These are phyloP conservation scores for Aleurites moluccanus DNA, from an alignment of 441 rosid genomes.

Conservation along the genomic window DNA sequence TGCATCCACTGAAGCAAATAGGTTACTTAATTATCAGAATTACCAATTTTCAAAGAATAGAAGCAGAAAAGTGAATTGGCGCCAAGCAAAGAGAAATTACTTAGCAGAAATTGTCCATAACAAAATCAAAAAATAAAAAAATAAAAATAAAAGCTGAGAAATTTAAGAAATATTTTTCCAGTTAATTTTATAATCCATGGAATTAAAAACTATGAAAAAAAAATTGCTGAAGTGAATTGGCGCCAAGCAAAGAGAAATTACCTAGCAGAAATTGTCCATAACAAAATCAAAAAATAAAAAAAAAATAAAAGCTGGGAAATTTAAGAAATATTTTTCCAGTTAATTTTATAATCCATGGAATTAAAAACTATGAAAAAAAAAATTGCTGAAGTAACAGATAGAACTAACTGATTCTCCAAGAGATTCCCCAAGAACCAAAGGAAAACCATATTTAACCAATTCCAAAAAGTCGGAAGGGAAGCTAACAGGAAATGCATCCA, in stretches of 20 bases:
- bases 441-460: slow-evolving; percentile 11
- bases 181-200: not conserved
- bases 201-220: not conserved
- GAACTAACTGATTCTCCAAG: slow-evolving; percentile 15
- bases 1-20: not conserved
- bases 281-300: too few relatives aligned
- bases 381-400: slow-evolving; percentile 8
- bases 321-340: not conserved
- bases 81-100: slow-evolving; percentile 5
- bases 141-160: not conserved
- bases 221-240: slow-evolving; percentile 7
- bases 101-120: not conserved
- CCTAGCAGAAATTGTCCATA: too few relatives aligned
- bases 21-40: not conserved
- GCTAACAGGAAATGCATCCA: slow-evolving; percentile 14
- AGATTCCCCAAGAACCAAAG: slow-evolving; percentile 16
- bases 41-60: not conserved
- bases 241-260: too few relatives aligned
- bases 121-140: too few relatives aligned
- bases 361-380: not conserved
- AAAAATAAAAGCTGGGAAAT: not conserved
- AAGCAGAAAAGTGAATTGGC: not conserved
- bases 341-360: slow-evolving; percentile 4
- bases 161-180: not conserved
- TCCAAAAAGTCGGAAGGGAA: slow-evolving; percentile 16